A percentile compares a stretch with the other conserved stretches of the same genome.
phyloP scores from a whole-genome alignment of 257 asterid species.

The Parsonsia alboflavescens region DNA sequence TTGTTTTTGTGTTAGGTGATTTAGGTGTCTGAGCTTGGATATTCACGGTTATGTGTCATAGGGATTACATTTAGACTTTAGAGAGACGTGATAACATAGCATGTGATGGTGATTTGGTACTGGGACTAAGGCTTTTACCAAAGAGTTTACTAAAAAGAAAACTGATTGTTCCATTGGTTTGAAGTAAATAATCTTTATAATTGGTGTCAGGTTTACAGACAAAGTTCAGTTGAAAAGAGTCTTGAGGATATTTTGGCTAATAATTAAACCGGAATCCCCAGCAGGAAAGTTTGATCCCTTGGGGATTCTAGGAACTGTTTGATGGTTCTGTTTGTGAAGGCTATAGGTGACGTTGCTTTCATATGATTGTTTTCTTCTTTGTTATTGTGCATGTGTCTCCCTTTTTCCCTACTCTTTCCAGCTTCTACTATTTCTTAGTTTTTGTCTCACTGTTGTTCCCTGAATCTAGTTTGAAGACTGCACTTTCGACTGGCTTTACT shows the following conservation, averaged over 20 bases:
- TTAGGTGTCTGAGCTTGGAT: background rate
- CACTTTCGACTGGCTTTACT: slow-evolving; percentile 80
- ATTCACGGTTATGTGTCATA: background rate
- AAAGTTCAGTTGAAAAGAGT: background rate
- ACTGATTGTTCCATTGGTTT: background rate
- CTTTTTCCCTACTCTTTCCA: background rate
- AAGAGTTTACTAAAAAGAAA: background rate
- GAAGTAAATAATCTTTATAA: background rate
- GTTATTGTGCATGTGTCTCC: background rate
- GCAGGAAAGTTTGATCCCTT: background rate
- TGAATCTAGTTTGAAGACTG: slow-evolving; percentile 61
- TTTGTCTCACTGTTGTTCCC: slow-evolving; percentile 6
- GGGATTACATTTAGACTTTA: background rate
- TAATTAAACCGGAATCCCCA: background rate
- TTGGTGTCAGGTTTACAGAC: background rate
- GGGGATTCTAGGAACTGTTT: background rate
- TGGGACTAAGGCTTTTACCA: background rate
- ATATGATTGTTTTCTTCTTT: background rate
- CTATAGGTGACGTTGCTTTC: background rate
- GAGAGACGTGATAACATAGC: background rate
- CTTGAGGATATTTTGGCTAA: background rate
- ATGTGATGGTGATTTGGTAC: background rate
- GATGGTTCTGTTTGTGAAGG: background rate
- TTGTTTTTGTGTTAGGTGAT: too few species aligned
- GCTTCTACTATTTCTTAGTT: background rate